Percentiles rank a stretch among this genome's conserved stretches.
Conservation (phyloP, 2,329 filamentous ascomycete species). For the Penicillium brasilianum region DNA sequence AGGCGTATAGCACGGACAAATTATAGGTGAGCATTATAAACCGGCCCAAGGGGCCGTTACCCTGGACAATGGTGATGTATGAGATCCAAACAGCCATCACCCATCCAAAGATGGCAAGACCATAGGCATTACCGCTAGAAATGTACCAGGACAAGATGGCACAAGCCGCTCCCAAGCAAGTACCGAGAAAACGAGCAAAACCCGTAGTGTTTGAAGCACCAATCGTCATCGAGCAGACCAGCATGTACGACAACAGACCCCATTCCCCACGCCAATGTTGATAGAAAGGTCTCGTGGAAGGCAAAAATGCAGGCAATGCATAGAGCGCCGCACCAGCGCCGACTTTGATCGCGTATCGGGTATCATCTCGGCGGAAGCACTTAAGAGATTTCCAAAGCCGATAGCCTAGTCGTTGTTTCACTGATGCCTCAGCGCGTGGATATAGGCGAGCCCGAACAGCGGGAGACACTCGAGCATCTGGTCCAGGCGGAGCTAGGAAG, state of each 20-base stretch:
- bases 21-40: constrained; percentile 98
- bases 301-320: constrained; percentile 85
- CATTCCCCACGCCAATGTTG: constrained; percentile 92
- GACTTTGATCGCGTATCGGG: constrained; percentile 87
- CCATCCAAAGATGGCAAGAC: constrained; percentile 82
- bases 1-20: constrained; percentile 90
- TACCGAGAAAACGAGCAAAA: constrained; percentile 83
- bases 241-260: constrained; percentile 96
- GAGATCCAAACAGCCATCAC: constrained; percentile 81
- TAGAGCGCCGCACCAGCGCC: constrained; percentile 87
- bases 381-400: constrained; percentile 50
- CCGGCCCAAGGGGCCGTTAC: constrained; percentile 86
- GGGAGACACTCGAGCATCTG: constrained; percentile 17
- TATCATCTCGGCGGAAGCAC: constrained; percentile 67
- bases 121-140: constrained; percentile 72
- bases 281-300: constrained; percentile 77
- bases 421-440: constrained; percentile 14
- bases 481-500: constrained; percentile 6
- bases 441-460: constrained; percentile 8
- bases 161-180: constrained; percentile 76
- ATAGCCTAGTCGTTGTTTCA: constrained; percentile 47
- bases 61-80: constrained; percentile 82
- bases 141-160: constrained; percentile 80
- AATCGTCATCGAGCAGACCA: constrained; percentile 97
- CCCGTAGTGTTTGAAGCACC: constrained; percentile 95